These are phyloP conservation scores for Trypanosoma melophagium DNA, from an alignment of 208 protist genomes.

Conservation along the genomic window DNA sequence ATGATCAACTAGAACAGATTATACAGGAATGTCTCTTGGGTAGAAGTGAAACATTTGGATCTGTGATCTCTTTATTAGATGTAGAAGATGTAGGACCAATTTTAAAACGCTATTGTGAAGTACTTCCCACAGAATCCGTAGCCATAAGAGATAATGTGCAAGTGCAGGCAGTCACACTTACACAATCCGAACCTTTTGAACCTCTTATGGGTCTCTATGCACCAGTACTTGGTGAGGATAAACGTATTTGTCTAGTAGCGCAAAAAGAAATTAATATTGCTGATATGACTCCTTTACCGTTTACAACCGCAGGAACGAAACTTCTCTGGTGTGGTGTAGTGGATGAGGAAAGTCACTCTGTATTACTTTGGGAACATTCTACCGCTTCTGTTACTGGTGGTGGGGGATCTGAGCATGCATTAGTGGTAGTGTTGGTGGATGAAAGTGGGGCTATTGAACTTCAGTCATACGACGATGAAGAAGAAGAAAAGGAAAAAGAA, in stretches of 20 bases:
- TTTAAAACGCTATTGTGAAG: conserved; percentile 10
- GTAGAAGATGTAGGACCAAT: background rate
- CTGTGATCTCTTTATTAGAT: background rate
- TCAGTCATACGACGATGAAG: conserved; percentile 26
- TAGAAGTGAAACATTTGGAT: background rate
- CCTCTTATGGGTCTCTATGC: conserved; percentile 4
- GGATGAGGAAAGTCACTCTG: conserved; percentile 43
- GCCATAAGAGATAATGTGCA: conserved; percentile 2
- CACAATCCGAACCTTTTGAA: background rate
- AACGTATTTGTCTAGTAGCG: background rate
- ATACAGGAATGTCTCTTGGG: background rate
- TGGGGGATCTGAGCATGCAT: conserved; percentile 12
- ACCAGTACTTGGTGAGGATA: background rate
- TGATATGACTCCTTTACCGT: conserved; percentile 12
- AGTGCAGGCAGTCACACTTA: conserved; percentile 5
- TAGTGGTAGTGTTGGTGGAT: conserved; percentile 45
- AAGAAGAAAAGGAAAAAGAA: conserved; percentile 25
- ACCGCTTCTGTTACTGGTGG: conserved; percentile 1
- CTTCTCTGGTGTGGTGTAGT: conserved; percentile 32
- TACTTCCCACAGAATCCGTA: conserved; percentile 1
- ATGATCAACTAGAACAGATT: no score
- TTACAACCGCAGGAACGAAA: background rate
- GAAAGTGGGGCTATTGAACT: conserved; percentile 35
- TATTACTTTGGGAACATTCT: conserved; percentile 32
- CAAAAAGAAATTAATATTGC: conserved; percentile 3